These are phyloP conservation scores for Didymella arachidicola DNA, from an alignment of 2,329 filamentous ascomycete genomes.

Conservation along the genomic window DNA sequence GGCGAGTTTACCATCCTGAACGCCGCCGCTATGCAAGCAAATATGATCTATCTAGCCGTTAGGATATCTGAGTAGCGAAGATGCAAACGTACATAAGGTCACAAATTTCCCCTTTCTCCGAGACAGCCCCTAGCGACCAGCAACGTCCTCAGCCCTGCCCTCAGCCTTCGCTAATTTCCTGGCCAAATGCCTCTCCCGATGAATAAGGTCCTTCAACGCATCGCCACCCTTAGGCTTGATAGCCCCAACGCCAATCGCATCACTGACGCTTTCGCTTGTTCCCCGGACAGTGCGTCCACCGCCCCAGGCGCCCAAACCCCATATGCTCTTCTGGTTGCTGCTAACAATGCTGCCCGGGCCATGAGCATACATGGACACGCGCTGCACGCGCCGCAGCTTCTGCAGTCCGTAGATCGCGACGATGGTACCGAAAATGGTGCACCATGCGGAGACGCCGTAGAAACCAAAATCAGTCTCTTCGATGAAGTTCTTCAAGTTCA, in stretches of 20 bases:
- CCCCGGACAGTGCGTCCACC: slow-evolving; percentile 29
- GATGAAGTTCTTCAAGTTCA: slow-evolving; percentile 99
- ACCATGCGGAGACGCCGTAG: slow-evolving; percentile 73
- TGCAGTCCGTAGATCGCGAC: slow-evolving; percentile 85
- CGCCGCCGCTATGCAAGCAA: slow-evolving; percentile 36
- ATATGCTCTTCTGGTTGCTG: slow-evolving; percentile 25
- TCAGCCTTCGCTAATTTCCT: slow-evolving; percentile 41
- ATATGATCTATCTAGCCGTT: slow-evolving; percentile 6
- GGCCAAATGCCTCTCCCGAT: slow-evolving; percentile 39
- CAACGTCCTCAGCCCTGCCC: slow-evolving; percentile 32
- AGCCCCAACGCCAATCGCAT: slow-evolving; percentile 29
- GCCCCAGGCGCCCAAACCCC: slow-evolving; percentile 43
- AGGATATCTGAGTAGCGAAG: slow-evolving; percentile 37
- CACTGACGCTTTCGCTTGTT: slow-evolving; percentile 17
- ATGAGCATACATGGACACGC: slow-evolving; percentile 81
- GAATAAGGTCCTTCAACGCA: slow-evolving; percentile 36
- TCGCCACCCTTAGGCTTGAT: slow-evolving; percentile 29
- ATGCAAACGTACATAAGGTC: slow-evolving; percentile 8
- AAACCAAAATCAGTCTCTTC: slow-evolving; percentile 94
- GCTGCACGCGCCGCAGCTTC: slow-evolving; percentile 84
- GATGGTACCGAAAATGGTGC: slow-evolving; percentile 74
- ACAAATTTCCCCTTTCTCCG: neutral
- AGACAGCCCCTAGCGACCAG: slow-evolving; percentile 13
- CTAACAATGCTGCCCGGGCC: slow-evolving; percentile 32
- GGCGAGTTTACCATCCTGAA: neutral